Evolutionary conservation across 2,329 filamentous ascomycete species (phyloP).

Genomic region (Zymoseptoria pseudotritici): DNA sequence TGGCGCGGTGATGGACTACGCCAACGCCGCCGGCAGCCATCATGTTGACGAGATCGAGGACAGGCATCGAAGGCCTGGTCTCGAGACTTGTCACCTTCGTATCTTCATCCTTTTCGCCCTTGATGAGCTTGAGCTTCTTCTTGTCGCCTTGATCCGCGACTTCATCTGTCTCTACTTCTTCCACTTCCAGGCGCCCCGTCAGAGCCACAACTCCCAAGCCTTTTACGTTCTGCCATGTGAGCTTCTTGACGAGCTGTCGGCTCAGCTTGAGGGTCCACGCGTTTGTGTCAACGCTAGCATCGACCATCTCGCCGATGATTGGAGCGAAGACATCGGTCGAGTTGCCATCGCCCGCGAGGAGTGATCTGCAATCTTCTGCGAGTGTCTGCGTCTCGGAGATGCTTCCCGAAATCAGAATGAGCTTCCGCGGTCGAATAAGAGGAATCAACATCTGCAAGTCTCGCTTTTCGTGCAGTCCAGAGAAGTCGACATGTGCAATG

Average conservation of each 20-base stretch:
- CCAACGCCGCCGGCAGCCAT: conserved; percentile 56
- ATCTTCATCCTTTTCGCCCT: conserved; percentile 36
- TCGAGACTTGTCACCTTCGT: background rate
- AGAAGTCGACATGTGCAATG: conserved; percentile 85
- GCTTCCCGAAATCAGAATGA: conserved; percentile 82
- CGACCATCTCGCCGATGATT: conserved; percentile 60
- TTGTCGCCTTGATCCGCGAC: conserved; percentile 37
- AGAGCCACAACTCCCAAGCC: conserved; percentile 88
- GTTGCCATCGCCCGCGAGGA: conserved; percentile 40
- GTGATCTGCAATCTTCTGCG: conserved; percentile 69
- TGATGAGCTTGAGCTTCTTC: conserved; percentile 47
- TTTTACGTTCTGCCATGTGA: conserved; percentile 92
- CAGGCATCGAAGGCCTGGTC: conserved; percentile 34
- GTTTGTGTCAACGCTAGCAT: conserved; percentile 95
- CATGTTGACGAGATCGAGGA: conserved; percentile 53
- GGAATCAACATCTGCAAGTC: conserved; percentile 93
- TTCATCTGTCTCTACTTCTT: conserved; percentile 35
- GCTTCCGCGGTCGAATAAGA: conserved; percentile 84
- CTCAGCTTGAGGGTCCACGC: conserved; percentile 93
- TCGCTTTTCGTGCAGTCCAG: conserved; percentile 85
- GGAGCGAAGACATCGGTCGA: conserved; percentile 66
- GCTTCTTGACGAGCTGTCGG: conserved; percentile 71
- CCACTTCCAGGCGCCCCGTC: conserved; percentile 61
- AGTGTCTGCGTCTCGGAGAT: conserved; percentile 69
- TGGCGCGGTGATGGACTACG: conserved; percentile 37